phyloP scores from a whole-genome alignment of 2,329 filamentous ascomycete genomes.

The Hortaea sp. region DNA sequence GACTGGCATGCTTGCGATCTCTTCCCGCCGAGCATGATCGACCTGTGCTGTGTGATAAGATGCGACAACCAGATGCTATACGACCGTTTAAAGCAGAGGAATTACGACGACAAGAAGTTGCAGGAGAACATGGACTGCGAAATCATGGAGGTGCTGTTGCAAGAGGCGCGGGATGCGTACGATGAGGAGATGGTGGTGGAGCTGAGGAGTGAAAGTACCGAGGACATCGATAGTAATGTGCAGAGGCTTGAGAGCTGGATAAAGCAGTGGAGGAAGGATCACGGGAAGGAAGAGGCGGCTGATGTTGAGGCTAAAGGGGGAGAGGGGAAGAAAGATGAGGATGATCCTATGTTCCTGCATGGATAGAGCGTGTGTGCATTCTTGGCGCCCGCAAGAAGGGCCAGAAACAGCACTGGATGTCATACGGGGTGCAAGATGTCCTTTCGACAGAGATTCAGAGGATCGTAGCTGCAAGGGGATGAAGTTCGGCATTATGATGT shows the following conservation, averaged over 20 bases:
- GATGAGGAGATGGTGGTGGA: conserved; percentile 83
- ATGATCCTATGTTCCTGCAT: conserved; percentile 26
- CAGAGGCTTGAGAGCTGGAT: conserved; percentile 77
- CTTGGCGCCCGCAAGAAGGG: neutral
- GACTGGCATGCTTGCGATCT: conserved; percentile 98
- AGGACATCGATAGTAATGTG: conserved; percentile 82
- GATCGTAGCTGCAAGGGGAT: no score
- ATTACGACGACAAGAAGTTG: conserved; percentile 76
- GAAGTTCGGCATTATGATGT: no score
- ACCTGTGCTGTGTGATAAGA: conserved; percentile 84
- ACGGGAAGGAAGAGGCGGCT: conserved; percentile 27
- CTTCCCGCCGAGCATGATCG: conserved; percentile 88
- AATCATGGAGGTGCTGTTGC: conserved; percentile 89
- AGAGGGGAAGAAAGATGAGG: conserved; percentile 22
- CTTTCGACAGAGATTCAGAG: no score
- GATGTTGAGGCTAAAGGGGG: conserved; percentile 16
- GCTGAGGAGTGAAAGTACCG: conserved; percentile 66
- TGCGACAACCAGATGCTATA: conserved; percentile 73
- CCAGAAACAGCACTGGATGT: no score
- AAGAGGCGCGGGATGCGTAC: conserved; percentile 82
- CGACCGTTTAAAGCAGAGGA: conserved; percentile 67
- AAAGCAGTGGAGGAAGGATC: conserved; percentile 67
- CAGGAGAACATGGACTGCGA: conserved; percentile 95
- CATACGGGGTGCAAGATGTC: no score
- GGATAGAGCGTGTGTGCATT: conserved; percentile 14